Evolutionary conservation across 257 asterid genomes (phyloP).

Genomic region (Nicotiana sylvestris): DNA sequence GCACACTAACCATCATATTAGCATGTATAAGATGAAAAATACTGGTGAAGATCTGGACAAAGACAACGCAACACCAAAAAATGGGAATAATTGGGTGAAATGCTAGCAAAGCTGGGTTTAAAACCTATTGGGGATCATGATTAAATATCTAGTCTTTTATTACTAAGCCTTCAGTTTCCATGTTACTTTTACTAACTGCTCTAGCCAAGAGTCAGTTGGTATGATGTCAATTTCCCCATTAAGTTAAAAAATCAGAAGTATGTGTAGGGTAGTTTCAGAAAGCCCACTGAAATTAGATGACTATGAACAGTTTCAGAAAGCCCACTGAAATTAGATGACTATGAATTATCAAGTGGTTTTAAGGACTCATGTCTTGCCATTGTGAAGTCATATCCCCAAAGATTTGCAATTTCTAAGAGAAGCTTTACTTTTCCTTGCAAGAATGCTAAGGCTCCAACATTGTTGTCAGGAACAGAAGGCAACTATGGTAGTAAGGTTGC

Average conservation of each 20-base stretch:
- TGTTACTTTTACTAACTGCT: neutral
- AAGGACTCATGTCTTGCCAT: neutral
- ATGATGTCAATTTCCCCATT: neutral
- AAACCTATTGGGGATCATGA: neutral
- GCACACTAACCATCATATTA: conserved; percentile 9
- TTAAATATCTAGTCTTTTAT: neutral
- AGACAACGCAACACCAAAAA: conserved; percentile 7
- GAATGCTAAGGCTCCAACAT: neutral
- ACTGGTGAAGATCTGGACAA: neutral
- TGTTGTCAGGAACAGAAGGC: neutral
- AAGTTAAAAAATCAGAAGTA: neutral
- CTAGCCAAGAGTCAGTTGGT: neutral
- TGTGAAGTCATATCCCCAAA: neutral
- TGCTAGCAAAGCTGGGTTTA: neutral
- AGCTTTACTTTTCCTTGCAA: neutral
- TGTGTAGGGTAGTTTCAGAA: neutral
- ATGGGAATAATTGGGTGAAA: neutral
- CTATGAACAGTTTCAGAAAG: neutral
- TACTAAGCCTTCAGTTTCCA: neutral
- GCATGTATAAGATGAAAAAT: neutral
- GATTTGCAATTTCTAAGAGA: conserved; percentile 4
- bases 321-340: neutral
- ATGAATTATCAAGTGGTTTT: neutral
- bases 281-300: neutral
- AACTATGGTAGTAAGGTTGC: neutral